Evolutionary conservation across 2,329 filamentous ascomycete genomes (phyloP).

Genomic region (Calonectria pseudoreteaudii): DNA sequence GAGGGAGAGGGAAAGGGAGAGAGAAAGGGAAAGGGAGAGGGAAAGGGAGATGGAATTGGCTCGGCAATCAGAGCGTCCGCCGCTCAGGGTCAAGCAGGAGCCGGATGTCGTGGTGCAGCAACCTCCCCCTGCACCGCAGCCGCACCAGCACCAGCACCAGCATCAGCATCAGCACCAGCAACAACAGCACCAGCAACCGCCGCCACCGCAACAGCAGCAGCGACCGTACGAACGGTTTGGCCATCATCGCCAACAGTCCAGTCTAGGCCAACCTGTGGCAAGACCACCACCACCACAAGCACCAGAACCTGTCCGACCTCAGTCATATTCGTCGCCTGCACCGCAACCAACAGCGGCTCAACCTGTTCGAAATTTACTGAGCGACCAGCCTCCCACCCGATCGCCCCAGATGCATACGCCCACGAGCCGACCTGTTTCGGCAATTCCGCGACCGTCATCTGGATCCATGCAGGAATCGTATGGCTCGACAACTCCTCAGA

Average conservation of each 20-base stretch:
- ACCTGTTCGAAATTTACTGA: constrained; percentile 54
- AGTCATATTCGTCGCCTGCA: constrained; percentile 43
- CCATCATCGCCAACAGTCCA: constrained; percentile 53
- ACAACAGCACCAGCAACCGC: constrained; percentile 35
- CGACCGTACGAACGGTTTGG: constrained; percentile 60
- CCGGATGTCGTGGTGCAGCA: constrained; percentile 51
- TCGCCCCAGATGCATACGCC: constrained; percentile 55
- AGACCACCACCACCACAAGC: constrained; percentile 46
- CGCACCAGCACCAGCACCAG: background rate
- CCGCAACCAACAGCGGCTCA: constrained; percentile 53
- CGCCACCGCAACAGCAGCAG: constrained; percentile 46
- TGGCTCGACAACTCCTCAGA: constrained; percentile 41
- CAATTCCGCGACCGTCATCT: constrained; percentile 49
- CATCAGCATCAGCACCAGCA: background rate
- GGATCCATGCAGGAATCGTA: constrained; percentile 48
- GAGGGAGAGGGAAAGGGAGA: constrained; percentile 19
- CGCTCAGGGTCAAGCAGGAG: constrained; percentile 62
- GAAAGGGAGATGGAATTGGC: constrained; percentile 45
- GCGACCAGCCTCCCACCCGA: constrained; percentile 51
- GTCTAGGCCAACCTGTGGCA: constrained; percentile 52
- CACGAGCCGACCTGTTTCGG: constrained; percentile 52
- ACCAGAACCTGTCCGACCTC: constrained; percentile 58
- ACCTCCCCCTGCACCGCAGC: background rate
- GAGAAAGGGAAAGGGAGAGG: constrained; percentile 9
- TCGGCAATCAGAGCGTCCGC: constrained; percentile 45